Evolutionary conservation across 768 basidiomycete genomes (phyloP).

Genomic region (Hirschioporus abietinus): DNA sequence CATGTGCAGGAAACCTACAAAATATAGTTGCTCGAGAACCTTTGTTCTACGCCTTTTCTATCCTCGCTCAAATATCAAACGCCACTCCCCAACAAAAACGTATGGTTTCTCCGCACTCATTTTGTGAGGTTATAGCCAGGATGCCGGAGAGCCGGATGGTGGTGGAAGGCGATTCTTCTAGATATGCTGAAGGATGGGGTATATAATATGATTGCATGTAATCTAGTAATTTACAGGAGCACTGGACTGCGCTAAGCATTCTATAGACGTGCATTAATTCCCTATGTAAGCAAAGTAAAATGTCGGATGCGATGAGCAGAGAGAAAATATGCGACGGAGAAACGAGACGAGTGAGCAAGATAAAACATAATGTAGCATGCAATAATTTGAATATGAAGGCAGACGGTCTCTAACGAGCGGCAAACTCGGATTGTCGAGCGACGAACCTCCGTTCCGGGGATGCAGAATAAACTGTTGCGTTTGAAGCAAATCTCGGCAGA

Average conservation of each 20-base stretch:
- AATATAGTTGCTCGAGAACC: constrained; percentile 27
- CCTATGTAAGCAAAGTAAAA: background rate
- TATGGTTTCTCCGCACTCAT: no score
- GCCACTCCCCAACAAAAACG: no score
- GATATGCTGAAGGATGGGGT: background rate
- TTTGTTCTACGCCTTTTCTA: constrained; percentile 1
- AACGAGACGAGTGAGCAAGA: background rate
- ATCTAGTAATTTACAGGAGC: background rate
- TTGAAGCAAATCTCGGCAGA: background rate
- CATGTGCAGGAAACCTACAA: constrained; percentile 70
- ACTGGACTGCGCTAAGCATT: background rate
- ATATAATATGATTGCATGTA: background rate
- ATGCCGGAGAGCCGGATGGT: no score
- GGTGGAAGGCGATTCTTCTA: background rate
- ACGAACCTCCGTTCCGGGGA: background rate
- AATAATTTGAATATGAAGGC: background rate
- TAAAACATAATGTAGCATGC: background rate
- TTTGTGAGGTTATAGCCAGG: no score
- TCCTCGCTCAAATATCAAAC: constrained; percentile 5
- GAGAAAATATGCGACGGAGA: background rate
- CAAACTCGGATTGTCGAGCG: background rate
- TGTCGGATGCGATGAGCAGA: background rate
- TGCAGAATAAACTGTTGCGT: background rate
- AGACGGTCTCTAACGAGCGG: background rate
- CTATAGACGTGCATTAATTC: background rate